Evolutionary conservation across 2,329 filamentous ascomycete species (phyloP).

Genomic region (Colletotrichum godetiae): DNA sequence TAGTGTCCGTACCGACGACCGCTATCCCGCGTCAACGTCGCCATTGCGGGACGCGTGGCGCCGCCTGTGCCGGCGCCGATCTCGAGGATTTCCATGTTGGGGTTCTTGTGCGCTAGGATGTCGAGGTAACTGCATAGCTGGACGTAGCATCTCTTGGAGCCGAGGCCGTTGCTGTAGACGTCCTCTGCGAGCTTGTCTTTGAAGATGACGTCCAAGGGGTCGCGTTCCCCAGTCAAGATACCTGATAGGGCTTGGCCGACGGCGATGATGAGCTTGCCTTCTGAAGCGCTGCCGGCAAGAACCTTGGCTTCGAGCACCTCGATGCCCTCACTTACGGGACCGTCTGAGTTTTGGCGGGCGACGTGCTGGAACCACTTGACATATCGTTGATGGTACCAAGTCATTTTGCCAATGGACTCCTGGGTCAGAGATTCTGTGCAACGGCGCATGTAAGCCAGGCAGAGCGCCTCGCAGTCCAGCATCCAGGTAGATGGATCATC

Average conservation of each 20-base stretch:
- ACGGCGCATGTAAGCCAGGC: constrained; percentile 30
- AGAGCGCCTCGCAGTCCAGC: constrained; percentile 35
- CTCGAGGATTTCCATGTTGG: constrained; percentile 48
- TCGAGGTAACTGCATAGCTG: constrained; percentile 39
- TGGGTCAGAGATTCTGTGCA: background rate
- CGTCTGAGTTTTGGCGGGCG: background rate
- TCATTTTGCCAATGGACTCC: constrained; percentile 6
- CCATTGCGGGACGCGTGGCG: constrained; percentile 42
- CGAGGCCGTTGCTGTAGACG: constrained; percentile 40
- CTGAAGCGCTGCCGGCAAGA: constrained; percentile 21
- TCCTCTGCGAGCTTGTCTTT: constrained; percentile 39
- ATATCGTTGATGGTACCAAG: constrained; percentile 33
- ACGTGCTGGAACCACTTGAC: constrained; percentile 36
- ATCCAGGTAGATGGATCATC: constrained; percentile 37
- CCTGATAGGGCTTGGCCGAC: constrained; percentile 38
- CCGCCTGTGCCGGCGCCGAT: constrained; percentile 50
- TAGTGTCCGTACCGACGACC: constrained; percentile 40
- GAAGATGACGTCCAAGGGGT: constrained; percentile 45
- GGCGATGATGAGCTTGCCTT: constrained; percentile 38
- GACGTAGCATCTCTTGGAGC: constrained; percentile 35
- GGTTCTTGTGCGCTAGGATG: constrained; percentile 43
- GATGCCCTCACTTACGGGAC: background rate
- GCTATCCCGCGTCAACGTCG: constrained; percentile 27
- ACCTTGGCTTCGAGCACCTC: constrained; percentile 32
- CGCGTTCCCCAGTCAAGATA: constrained; percentile 41